Evolutionary conservation across 148 eudicot species (phyloP), one percentile per base, ranked within the genome.

Genomic region (Rhododendron williamsianum): DNA sequence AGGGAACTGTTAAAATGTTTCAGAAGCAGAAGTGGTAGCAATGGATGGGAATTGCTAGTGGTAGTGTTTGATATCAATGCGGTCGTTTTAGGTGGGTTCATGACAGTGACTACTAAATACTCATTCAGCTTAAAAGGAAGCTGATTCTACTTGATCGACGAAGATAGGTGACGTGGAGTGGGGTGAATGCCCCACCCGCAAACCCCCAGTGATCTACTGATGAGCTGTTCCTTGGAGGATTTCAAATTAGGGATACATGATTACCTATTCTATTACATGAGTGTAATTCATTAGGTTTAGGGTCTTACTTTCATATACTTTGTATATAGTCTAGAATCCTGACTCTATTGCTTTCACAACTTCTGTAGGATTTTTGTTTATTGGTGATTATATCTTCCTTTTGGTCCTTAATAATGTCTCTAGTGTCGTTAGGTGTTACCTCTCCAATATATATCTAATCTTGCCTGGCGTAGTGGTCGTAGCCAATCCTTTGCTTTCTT

Each of bases 291-390:
- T 77, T 89, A 81, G 86, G 81, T 71, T 52, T 80, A 86, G 90
- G 84, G 45, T 72, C 80, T 49, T 86, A 86, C 73, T 67, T 38
- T 85, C 87, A 58, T 89, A 85, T 89, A 85, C 82, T 71, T 89
- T 78, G 93, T 91, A 85, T 81, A 90, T 90, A 87, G 71, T 63
- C 84, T 93, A 91, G 90, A 88, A 82, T 89, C 84, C 90, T 88
- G 81, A 89, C 84, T 86, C 86, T 85, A 79, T 81, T 78, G 49
- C 77, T 71, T 72, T 6, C 65, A 82, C 81, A 36, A 18, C 90
- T 72, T 86, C 82, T 45, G 27, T 84, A 85, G 81, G 81, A 33
- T 78, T 81, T 84, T 46, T 74, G 6, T 72, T 52, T 67, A 35
- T 84, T 58, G 33, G 58, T 51, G 67, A 71, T 60, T 54, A 23